A percentile compares a stretch with the other conserved stretches of the same genome.
These are phyloP conservation scores for Eimeria sp. DNA, from an alignment of 169 alveolate species.

Conservation along the genomic window DNA sequence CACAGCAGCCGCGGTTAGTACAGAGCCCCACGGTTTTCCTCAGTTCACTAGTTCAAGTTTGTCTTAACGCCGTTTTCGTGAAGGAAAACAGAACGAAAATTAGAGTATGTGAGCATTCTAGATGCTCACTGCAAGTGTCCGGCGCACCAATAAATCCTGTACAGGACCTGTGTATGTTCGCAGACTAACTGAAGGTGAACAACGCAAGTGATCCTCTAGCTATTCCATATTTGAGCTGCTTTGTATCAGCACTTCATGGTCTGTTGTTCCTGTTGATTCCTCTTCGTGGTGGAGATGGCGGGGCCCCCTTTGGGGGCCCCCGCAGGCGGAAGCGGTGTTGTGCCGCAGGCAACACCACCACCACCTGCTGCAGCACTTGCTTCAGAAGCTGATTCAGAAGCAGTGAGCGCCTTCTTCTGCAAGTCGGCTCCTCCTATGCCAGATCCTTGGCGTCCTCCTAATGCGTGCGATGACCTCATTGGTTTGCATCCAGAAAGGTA, in stretches of 20 bases:
- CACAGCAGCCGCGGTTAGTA: not conserved
- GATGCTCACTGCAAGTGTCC: not conserved
- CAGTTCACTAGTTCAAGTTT: not conserved
- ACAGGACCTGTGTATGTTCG: not conserved
- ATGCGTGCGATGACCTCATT: slow-evolving; percentile 35
- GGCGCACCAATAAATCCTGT: not conserved
- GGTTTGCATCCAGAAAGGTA: slow-evolving; percentile 61
- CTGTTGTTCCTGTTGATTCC: not conserved
- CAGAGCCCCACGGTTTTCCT: slow-evolving; percentile 23
- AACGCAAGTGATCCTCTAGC: not conserved
- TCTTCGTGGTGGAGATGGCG: slow-evolving; percentile 15
- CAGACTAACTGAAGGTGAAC: not conserved
- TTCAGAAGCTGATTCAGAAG: not conserved
- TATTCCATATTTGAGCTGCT: too few relatives aligned
- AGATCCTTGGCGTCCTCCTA: slow-evolving; percentile 73
- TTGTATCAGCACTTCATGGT: not conserved
- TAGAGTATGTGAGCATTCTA: not conserved
- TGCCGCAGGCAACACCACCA: not conserved
- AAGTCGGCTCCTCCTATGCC: slow-evolving; percentile 59
- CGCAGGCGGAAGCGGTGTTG: not conserved
- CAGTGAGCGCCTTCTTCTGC: slow-evolving; percentile 6
- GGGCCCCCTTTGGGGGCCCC: slow-evolving; percentile 61
- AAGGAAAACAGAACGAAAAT: not conserved
- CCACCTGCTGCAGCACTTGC: not conserved
- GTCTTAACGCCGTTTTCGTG: not conserved